phyloP scores from a whole-genome alignment of 139 green algal species.

The Chlamydomonas sp. region DNA sequence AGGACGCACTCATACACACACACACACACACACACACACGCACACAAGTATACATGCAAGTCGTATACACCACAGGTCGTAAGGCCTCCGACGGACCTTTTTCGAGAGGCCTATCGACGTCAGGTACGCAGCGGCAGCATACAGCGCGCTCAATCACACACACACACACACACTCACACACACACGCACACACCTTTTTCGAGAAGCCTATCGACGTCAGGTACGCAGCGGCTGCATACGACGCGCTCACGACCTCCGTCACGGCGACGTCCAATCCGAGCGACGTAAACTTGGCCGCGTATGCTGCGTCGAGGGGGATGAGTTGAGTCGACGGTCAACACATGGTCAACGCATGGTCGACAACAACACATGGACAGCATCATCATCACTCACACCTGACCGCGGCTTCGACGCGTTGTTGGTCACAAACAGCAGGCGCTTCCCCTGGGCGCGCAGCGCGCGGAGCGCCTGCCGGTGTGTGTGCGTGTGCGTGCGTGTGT shows the following conservation, averaged over 20 bases:
- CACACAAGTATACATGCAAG: too few species aligned
- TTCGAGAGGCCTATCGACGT: too few species aligned
- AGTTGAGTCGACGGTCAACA: too few species aligned
- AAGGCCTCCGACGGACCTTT: too few species aligned
- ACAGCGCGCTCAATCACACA: too few species aligned
- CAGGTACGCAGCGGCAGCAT: too few species aligned
- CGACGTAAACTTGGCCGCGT: background rate
- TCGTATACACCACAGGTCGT: too few species aligned
- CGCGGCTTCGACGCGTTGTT: slow-evolving; percentile 57
- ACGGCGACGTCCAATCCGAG: slow-evolving; percentile 14
- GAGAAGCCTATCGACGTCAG: slow-evolving; percentile 43
- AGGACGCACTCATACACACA: too few species aligned
- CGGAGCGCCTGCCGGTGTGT: slow-evolving; percentile 47
- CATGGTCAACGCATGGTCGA: background rate
- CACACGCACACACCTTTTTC: slow-evolving; percentile 15
- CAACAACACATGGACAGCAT: background rate
- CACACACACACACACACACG: too few species aligned
- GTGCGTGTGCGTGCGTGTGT: too few species aligned
- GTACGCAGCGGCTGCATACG: slow-evolving; percentile 60
- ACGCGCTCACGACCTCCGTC: slow-evolving; percentile 42
- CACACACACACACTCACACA: too few species aligned
- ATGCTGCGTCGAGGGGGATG: too few species aligned
- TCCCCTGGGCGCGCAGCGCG: slow-evolving; percentile 32
- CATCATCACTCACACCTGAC: slow-evolving; percentile 31
- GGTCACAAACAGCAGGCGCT: slow-evolving; percentile 61